Evolutionary conservation across 441 rosid species (phyloP).

Genomic region (Croton setiger): DNA sequence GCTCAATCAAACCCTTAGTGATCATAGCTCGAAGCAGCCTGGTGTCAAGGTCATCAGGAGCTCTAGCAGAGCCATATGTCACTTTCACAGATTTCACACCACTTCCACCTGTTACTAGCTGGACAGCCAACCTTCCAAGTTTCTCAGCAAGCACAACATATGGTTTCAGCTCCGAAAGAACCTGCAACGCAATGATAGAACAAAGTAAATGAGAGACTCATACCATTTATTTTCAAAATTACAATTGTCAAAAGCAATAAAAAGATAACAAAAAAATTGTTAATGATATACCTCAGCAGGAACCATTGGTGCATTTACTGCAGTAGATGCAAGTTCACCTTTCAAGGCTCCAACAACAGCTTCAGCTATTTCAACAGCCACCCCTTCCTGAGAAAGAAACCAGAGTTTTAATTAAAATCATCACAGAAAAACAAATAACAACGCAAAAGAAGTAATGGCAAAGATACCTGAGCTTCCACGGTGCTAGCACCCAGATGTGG

Average conservation of each 20-base stretch:
- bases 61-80: slow-evolving; percentile 68
- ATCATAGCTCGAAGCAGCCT: slow-evolving; percentile 94
- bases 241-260: neutral
- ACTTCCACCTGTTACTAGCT: slow-evolving; percentile 82
- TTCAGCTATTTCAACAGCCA: slow-evolving; percentile 95
- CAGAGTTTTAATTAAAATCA: slow-evolving; percentile 7
- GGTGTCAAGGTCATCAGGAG: slow-evolving; percentile 89
- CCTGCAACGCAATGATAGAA: slow-evolving; percentile 33
- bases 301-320: slow-evolving; percentile 99
- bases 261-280: neutral
- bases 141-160: slow-evolving; percentile 78
- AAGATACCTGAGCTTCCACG: slow-evolving; percentile 81
- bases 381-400: slow-evolving; percentile 70
- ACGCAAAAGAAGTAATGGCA: neutral
- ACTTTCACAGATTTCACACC: slow-evolving; percentile 76
- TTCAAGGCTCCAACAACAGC: slow-evolving; percentile 94
- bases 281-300: slow-evolving; percentile 66
- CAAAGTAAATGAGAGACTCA: neutral
- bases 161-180: slow-evolving; percentile 80
- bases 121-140: slow-evolving; percentile 86
- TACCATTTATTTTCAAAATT: too few species aligned
- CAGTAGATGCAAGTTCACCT: slow-evolving; percentile 96
- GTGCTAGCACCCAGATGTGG: slow-evolving; percentile 99
- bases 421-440: slow-evolving; percentile 6
- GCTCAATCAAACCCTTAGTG: slow-evolving; percentile 90